Percentiles rank a stretch among this genome's conserved stretches.
Evolutionary conservation across 1,284 basidiomycete species (phyloP).

Genomic region (Puccinia polysora): DNA sequence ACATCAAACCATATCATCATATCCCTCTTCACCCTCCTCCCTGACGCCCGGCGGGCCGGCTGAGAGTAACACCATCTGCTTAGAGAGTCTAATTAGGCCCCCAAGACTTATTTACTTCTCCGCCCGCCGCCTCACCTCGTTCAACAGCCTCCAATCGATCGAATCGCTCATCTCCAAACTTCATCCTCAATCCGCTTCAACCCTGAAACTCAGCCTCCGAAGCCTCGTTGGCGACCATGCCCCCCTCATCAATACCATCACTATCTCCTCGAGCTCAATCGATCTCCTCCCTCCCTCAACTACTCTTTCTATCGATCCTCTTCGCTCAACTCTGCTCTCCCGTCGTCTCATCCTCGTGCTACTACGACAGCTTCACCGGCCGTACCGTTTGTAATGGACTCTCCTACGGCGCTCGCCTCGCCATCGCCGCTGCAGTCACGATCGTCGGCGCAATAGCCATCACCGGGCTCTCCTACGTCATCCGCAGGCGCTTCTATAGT

Average conservation of each 20-base stretch:
- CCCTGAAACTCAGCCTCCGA: too few species aligned
- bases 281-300: not conserved
- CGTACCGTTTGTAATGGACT: slow-evolving; percentile 26
- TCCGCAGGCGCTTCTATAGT: slow-evolving; percentile 21
- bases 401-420: slow-evolving; percentile 25
- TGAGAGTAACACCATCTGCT: too few species aligned
- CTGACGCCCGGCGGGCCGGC: too few species aligned
- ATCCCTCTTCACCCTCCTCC: too few species aligned
- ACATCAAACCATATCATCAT: too few species aligned
- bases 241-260: not conserved
- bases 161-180: too few species aligned
- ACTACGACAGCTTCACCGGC: slow-evolving; percentile 28
- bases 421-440: slow-evolving; percentile 26
- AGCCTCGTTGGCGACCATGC: too few species aligned
- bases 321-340: slow-evolving; percentile 1
- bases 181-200: not conserved
- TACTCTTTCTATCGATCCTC: slow-evolving; percentile 1
- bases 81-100: too few species aligned
- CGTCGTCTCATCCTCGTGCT: slow-evolving; percentile 8
- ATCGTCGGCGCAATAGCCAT: slow-evolving; percentile 6
- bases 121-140: too few species aligned
- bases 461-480: slow-evolving; percentile 8
- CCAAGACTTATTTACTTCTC: too few species aligned
- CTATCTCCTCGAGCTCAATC: not conserved
- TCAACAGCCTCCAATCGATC: too few species aligned